Percentiles rank a stretch among this genome's conserved stretches.
Evolutionary conservation across 1,139 yeast species (phyloP).

Genomic region (Yamadazyma atmosphaerica): DNA sequence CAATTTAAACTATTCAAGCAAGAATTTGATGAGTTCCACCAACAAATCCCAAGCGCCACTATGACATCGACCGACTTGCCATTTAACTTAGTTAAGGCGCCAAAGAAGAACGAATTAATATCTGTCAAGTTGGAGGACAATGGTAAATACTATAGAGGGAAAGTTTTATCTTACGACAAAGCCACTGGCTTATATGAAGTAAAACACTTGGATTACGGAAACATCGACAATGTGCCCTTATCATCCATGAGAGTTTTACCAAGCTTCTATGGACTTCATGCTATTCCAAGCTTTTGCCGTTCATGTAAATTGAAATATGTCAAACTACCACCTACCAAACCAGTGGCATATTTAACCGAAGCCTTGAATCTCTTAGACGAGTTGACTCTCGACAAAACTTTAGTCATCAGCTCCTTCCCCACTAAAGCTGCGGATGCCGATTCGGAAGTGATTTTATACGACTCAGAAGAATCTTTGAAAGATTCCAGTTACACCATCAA

Average conservation of each 20-base stretch:
- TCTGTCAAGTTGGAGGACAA: constrained; percentile 57
- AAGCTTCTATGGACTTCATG: constrained; percentile 41
- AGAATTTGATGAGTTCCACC: constrained; percentile 46
- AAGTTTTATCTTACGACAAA: constrained; percentile 52
- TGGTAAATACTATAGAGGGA: constrained; percentile 62
- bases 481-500: constrained; percentile 66
- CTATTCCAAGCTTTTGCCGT: constrained; percentile 58
- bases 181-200: constrained; percentile 49
- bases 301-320: constrained; percentile 57
- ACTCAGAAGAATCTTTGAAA: constrained; percentile 55
- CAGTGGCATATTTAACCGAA: constrained; percentile 59
- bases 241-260: constrained; percentile 57
- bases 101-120: constrained; percentile 61
- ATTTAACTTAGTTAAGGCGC: constrained; percentile 41
- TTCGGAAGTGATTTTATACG: constrained; percentile 57
- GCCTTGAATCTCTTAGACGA: constrained; percentile 61
- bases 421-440: constrained; percentile 38
- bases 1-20: constrained; percentile 45
- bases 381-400: constrained; percentile 51
- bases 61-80: constrained; percentile 45
- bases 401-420: constrained; percentile 58
- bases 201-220: constrained; percentile 68
- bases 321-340: constrained; percentile 58
- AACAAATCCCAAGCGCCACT: constrained; percentile 41
- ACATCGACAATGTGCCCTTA: constrained; percentile 48